Conservation (phyloP, 75 land plant genomes). For the Selaginella moellendorffii region DNA sequence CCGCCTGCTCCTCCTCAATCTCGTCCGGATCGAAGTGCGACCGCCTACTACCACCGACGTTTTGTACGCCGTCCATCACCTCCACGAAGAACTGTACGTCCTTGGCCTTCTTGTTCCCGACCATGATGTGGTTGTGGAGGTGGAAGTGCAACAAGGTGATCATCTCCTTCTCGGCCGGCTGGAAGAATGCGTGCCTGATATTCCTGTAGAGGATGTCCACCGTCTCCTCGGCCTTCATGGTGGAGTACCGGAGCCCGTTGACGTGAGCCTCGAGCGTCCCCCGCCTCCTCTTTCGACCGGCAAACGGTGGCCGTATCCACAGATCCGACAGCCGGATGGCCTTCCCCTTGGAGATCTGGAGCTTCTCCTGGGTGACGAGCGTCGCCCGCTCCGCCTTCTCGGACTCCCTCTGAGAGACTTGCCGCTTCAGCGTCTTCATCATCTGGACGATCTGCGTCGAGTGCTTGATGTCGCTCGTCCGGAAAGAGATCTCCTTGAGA, state of each 20-base stretch:
- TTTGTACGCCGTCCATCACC: slow-evolving; percentile 89
- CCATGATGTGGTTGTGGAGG: slow-evolving; percentile 87
- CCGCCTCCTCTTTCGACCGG: slow-evolving; percentile 57
- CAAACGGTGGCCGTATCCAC: slow-evolving; percentile 78
- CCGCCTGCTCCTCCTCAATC: slow-evolving; percentile 88
- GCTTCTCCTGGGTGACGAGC: slow-evolving; percentile 77
- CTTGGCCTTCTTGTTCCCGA: slow-evolving; percentile 90
- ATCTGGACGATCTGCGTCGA: slow-evolving; percentile 66
- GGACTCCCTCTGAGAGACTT: slow-evolving; percentile 66
- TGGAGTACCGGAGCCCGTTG: slow-evolving; percentile 77
- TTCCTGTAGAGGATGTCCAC: slow-evolving; percentile 78
- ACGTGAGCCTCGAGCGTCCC: slow-evolving; percentile 66
- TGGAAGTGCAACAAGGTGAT: slow-evolving; percentile 82
- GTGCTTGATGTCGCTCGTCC: slow-evolving; percentile 76
- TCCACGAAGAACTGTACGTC: slow-evolving; percentile 56
- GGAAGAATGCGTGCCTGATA: slow-evolving; percentile 90
- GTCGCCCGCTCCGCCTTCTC: slow-evolving; percentile 96
- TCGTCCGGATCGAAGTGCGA: slow-evolving; percentile 83
- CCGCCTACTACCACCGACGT: slow-evolving; percentile 66
- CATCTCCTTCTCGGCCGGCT: slow-evolving; percentile 96
- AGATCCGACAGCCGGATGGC: slow-evolving; percentile 58
- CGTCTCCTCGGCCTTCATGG: slow-evolving; percentile 55
- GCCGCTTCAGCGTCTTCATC: slow-evolving; percentile 71
- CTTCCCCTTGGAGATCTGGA: slow-evolving; percentile 53
- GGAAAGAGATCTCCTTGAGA: slow-evolving; percentile 81